Conservation (phyloP, 2,329 filamentous ascomycete genomes). For the Ceratocystis cubensis region DNA sequence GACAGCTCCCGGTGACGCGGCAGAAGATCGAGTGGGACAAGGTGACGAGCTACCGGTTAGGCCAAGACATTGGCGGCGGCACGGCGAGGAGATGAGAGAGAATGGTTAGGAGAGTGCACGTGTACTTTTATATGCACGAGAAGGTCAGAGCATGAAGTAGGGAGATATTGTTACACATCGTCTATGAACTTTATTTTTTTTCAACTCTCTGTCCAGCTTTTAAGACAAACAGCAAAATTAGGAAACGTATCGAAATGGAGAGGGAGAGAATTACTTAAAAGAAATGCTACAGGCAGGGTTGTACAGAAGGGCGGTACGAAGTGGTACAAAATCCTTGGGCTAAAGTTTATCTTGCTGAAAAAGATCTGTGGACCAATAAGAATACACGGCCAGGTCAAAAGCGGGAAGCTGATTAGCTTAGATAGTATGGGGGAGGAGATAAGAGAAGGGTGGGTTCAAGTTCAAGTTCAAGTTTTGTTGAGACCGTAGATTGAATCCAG, state of each 20-base stretch:
- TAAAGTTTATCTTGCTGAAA: not conserved
- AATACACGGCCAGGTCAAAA: not conserved
- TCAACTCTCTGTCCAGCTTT: not conserved
- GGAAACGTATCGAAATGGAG: not conserved
- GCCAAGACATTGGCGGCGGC: constrained; percentile 64
- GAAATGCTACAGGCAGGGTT: not conserved
- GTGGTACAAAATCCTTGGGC: not conserved
- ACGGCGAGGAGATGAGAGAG: constrained; percentile 39
- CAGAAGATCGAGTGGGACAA: constrained; percentile 99
- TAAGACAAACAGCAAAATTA: not conserved
- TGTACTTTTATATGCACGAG: too few species aligned
- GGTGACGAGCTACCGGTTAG: constrained; percentile 79
- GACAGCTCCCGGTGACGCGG: constrained; percentile 88
- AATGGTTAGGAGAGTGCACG: too few species aligned
- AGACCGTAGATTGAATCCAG: not conserved
- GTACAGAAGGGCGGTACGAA: not conserved
- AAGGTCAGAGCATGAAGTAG: not conserved
- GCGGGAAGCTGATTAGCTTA: not conserved
- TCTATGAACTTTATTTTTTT: not conserved
- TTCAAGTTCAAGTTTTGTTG: not conserved
- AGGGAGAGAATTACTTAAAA: not conserved
- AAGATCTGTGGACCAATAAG: not conserved
- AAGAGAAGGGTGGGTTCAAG: not conserved
- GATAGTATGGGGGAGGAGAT: not conserved
- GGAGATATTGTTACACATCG: not conserved